Evolutionary conservation across 2,329 filamentous ascomycete species (phyloP).

Genomic region (Aspergillus neotritici): DNA sequence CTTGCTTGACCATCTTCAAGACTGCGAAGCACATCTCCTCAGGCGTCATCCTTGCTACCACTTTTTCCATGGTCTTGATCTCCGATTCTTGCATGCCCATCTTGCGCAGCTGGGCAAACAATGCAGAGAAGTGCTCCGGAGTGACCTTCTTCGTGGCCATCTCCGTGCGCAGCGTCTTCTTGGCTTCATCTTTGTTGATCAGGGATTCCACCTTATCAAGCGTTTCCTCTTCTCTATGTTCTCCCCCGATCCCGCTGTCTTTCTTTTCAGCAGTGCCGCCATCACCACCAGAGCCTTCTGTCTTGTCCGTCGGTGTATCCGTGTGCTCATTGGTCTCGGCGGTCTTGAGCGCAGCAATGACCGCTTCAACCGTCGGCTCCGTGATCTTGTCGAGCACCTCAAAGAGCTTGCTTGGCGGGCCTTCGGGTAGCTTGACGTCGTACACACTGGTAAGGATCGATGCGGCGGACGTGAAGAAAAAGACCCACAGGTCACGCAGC

Average conservation of each 20-base stretch:
- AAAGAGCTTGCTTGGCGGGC: slow-evolving; percentile 15
- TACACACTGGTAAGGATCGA: slow-evolving; percentile 18
- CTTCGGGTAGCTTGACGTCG: slow-evolving; percentile 33
- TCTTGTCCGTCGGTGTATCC: no score
- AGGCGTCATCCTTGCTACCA: slow-evolving; percentile 66
- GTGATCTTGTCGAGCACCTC: slow-evolving; percentile 16
- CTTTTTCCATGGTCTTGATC: slow-evolving; percentile 73
- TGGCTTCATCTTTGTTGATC: slow-evolving; percentile 13
- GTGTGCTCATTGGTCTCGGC: no score
- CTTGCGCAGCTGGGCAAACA: slow-evolving; percentile 16
- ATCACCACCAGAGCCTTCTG: no score
- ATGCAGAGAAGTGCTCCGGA: slow-evolving; percentile 11
- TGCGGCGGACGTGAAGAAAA: slow-evolving; percentile 25
- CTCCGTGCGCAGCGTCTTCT: slow-evolving; percentile 1
- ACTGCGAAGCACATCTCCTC: slow-evolving; percentile 71
- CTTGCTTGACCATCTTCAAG: slow-evolving; percentile 86
- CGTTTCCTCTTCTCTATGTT: no score
- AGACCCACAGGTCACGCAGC: slow-evolving; percentile 75
- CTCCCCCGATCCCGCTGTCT: no score
- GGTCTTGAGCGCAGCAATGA: slow-evolving; percentile 14
- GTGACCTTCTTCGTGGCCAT: slow-evolving; percentile 12
- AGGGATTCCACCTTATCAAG: slow-evolving; percentile 11
- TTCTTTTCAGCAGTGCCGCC: no score
- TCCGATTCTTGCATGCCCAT: slow-evolving; percentile 33
- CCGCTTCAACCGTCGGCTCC: slow-evolving; percentile 18